A percentile compares a stretch with the other conserved stretches of the same genome.
Conservation (phyloP, 768 basidiomycete genomes). For the Trametes gibbosa region DNA sequence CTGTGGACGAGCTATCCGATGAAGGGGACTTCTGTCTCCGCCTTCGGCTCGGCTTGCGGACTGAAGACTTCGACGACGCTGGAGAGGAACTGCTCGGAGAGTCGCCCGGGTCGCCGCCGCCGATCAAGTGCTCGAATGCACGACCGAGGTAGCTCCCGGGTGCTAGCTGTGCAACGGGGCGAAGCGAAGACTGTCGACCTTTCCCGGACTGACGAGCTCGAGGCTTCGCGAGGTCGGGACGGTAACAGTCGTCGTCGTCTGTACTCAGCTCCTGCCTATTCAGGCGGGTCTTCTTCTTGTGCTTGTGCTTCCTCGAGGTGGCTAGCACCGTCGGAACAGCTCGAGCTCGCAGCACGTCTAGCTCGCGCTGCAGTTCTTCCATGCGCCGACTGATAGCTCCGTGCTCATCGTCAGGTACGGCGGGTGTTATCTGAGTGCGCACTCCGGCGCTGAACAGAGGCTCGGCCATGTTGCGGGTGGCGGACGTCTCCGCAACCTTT, state of each 20-base stretch:
- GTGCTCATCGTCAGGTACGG: not conserved
- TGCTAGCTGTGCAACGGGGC: slow-evolving; percentile 9
- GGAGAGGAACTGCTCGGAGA: not conserved
- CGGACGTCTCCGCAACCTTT: not conserved
- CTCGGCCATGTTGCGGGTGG: not conserved
- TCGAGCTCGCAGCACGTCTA: not conserved
- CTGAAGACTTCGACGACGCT: not conserved
- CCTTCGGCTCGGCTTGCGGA: not conserved
- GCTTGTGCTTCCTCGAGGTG: not conserved
- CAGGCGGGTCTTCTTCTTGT: not conserved
- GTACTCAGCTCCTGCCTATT: not conserved
- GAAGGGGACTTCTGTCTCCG: not conserved
- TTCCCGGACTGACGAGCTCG: not conserved
- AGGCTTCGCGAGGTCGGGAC: not conserved
- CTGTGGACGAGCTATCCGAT: not conserved
- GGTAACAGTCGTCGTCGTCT: not conserved
- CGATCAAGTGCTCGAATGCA: not conserved
- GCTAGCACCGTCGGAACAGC: not conserved
- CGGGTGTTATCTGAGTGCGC: not conserved
- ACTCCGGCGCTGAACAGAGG: not conserved
- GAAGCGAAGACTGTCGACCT: not conserved
- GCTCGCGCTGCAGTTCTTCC: not conserved
- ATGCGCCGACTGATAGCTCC: not conserved
- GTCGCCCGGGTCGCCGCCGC: not conserved
- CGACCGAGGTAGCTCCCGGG: slow-evolving; percentile 9